These are phyloP conservation scores for Penicillium antarcticum DNA, from an alignment of 495 filamentous ascomycete genomes.

Conservation along the genomic window DNA sequence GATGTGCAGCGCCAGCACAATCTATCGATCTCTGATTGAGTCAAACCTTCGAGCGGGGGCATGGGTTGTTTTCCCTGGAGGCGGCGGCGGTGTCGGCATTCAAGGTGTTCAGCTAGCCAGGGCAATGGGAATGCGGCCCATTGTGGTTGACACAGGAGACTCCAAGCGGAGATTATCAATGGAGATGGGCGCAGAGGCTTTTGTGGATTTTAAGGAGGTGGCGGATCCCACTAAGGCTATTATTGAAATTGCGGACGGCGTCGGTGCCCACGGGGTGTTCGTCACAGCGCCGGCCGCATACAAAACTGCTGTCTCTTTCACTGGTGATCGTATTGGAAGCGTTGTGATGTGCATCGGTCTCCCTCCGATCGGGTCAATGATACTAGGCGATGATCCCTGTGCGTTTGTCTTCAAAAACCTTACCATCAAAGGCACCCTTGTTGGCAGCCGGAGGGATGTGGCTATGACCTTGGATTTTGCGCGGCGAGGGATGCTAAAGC, in stretches of 20 bases:
- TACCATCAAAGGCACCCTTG: slow-evolving; percentile 44
- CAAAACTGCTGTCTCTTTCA: slow-evolving; percentile 31
- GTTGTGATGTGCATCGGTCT: slow-evolving; percentile 47
- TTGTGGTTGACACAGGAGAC: slow-evolving; percentile 48
- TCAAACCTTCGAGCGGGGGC: slow-evolving; percentile 53
- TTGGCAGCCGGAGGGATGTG: slow-evolving; percentile 46
- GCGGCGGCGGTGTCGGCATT: slow-evolving; percentile 62
- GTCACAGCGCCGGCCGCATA: slow-evolving; percentile 49
- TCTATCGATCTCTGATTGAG: slow-evolving; percentile 53
- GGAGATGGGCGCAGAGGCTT: slow-evolving; percentile 50
- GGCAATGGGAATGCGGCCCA: slow-evolving; percentile 51
- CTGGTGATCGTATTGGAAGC: slow-evolving; percentile 39
- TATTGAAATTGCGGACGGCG: slow-evolving; percentile 38
- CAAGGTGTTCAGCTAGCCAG: slow-evolving; percentile 59
- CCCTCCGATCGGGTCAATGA: slow-evolving; percentile 26
- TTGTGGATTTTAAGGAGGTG: slow-evolving; percentile 45
- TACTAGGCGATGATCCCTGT: slow-evolving; percentile 40
- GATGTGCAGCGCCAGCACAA: slow-evolving; percentile 57
- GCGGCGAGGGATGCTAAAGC: slow-evolving; percentile 37
- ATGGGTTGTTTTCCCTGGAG: slow-evolving; percentile 53
- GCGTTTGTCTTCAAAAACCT: slow-evolving; percentile 41
- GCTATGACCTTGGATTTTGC: slow-evolving; percentile 45
- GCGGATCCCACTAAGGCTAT: slow-evolving; percentile 35
- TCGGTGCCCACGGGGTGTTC: slow-evolving; percentile 50
- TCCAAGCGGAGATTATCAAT: slow-evolving; percentile 37